These are phyloP conservation scores for Striga hermonthica DNA, from an alignment of 305 asterid genomes.

Conservation along the genomic window DNA sequence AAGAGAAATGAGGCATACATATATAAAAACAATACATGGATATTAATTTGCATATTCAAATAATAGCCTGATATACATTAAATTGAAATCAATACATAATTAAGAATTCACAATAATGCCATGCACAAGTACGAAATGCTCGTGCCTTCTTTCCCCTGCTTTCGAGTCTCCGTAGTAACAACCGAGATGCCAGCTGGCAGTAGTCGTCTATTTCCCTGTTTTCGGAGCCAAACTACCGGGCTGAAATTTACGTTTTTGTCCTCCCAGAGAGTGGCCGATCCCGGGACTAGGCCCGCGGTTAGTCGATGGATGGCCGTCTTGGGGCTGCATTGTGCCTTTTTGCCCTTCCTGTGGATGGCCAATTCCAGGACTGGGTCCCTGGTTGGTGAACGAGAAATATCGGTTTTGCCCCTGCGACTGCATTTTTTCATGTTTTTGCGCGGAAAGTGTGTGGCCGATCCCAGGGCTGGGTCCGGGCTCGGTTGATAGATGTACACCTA, in stretches of 20 bases:
- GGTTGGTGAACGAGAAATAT: constrained; percentile 37
- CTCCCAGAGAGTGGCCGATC: background rate
- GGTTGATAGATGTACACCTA: too few species aligned
- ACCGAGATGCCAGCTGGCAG: constrained; percentile 31
- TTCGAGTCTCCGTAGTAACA: constrained; percentile 36
- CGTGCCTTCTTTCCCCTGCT: constrained; percentile 35
- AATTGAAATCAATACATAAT: constrained; percentile 24
- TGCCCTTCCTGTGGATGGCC: background rate
- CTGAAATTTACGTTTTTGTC: background rate
- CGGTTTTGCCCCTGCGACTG: background rate
- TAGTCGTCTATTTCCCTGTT: too few species aligned
- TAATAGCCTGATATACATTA: background rate
- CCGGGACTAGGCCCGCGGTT: background rate
- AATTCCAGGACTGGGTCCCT: constrained; percentile 14
- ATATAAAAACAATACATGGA: constrained; percentile 8
- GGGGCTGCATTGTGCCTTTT: too few species aligned
- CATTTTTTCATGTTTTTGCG: background rate
- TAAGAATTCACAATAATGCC: constrained; percentile 21
- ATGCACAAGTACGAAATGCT: constrained; percentile 21
- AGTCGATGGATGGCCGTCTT: background rate
- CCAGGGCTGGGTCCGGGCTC: background rate
- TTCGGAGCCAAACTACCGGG: background rate
- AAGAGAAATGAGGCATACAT: constrained; percentile 13
- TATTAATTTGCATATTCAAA: constrained; percentile 1
- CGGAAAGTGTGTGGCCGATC: background rate